Percentiles rank a stretch among this genome's conserved stretches.
phyloP scores from a whole-genome alignment of 106 monocot genomes.

The Allium sativum region DNA sequence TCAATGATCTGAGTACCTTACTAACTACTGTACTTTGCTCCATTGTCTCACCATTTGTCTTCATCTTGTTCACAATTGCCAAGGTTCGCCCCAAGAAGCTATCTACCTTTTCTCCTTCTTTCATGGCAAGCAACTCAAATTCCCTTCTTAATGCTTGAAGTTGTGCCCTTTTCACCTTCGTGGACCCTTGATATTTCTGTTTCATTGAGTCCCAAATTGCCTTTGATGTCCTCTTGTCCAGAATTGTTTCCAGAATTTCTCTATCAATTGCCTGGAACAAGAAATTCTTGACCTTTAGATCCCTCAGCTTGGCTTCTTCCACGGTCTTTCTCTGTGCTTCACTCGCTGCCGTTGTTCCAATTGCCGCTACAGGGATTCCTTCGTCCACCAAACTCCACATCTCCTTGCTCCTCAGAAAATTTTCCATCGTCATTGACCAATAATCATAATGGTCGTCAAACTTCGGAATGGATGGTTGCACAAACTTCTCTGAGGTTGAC shows the following conservation, averaged over 20 bases:
- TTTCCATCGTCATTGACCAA: background rate
- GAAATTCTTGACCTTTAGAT: slow-evolving; percentile 7
- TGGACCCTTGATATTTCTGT: slow-evolving; percentile 2
- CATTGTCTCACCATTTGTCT: background rate
- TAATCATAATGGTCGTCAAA: background rate
- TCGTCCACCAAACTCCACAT: slow-evolving; percentile 2
- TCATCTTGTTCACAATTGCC: slow-evolving; percentile 1
- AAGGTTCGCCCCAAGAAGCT: background rate
- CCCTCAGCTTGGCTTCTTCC: background rate
- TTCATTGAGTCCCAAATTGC: slow-evolving; percentile 7
- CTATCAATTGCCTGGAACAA: slow-evolving; percentile 5
- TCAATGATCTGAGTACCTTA: slow-evolving; percentile 4
- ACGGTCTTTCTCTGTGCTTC: background rate
- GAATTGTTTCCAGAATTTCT: slow-evolving; percentile 8
- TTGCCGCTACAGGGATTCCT: background rate
- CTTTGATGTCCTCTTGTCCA: background rate
- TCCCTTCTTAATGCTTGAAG: slow-evolving; percentile 6
- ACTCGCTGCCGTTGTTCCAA: background rate
- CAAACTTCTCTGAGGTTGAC: background rate
- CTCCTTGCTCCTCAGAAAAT: slow-evolving; percentile 1
- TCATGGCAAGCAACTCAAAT: background rate
- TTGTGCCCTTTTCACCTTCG: slow-evolving; percentile 2
- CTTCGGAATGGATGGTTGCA: background rate
- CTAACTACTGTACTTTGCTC: background rate
- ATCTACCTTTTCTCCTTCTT: slow-evolving; percentile 2